Base-by-base conservation (phyloP, 805 yeast genomes). In the Yueomyces sp. region DNA sequence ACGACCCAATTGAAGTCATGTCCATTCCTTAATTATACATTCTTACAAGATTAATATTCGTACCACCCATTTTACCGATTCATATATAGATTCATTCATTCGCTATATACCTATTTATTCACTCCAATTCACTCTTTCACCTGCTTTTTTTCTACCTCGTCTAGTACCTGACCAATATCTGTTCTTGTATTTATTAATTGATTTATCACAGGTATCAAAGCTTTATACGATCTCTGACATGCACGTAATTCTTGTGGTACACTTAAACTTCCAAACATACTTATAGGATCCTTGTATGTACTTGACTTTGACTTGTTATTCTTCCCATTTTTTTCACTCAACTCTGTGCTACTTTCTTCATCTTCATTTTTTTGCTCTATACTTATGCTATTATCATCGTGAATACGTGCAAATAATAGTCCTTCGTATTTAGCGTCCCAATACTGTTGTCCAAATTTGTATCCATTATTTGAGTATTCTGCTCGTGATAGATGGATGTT, bases 361-460 rank as follows among this genome's bases (percentile, higher is more conserved):
- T 42, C 43, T 33, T 39, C 29, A 30, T 40, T 31, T 28, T 39
- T 37, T n/a, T 29, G 38, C 38, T 52, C 44, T 19, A 41, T 44
- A 4, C 28, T 31, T 26, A 26, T 26, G 9, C 29, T 32, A 31
- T n/a, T n/a, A 7, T 28, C 28, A 28, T 34, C 42, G 27, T 33
- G 28, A 39, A 46, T 38, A 6, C 44, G 28, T 0, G 53, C 52
- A 4, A 34, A 39, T 19, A 50, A 34, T 33, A 51, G 49, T 7
- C 65, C 64, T n/a, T 37, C 49, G 42, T 53, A 57, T 0, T 53
- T 46, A 31, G 55, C 47, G 45, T 59, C 62, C 57, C 60, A 60
- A 40, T 60, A 59, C 42, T 58, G 62, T 37, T 42, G 37, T n/a
- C 65, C 65, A 42, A 56, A 60, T 28, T 54, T 47, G 4, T 62